Evolutionary conservation across 1,139 yeast species (phyloP), one percentile per base, ranked within the genome.

Genomic region (Scheffersomyces cryptocercus): DNA sequence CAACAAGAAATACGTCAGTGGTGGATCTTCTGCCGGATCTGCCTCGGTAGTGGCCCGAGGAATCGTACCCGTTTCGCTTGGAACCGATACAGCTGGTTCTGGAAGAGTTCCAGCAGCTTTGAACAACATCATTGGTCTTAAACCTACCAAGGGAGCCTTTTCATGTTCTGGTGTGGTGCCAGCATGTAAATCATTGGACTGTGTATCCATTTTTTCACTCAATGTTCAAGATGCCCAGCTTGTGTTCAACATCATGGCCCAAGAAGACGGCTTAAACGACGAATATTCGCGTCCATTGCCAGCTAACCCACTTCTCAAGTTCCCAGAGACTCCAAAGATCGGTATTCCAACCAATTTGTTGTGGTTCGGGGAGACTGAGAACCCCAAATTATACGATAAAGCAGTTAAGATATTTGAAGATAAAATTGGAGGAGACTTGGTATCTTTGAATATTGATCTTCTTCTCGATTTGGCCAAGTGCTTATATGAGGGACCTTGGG

Each of bases 401-500:
- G 90, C 96, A 1, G 75, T 90, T 28, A 75, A 74, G 29, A 67
- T 73, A 36, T 77, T 90, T 53, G 65, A 75, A 37, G 59, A 67
- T 26, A 58, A 76, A 13, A 84, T 87, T 33, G 88, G 85, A 32
- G 79, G 77, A 42, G 67, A 72, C 33, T 65, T 87, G 35, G 75
- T 78, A 11, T 70, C 83, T 9, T 35, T 48, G 14, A 90, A 88
- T 65, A 89, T 91, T 58, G 68, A 83, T 10, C 86, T 90, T 9
- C 74, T 93, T 39, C 70, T 87, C 49, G 87, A 85, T 38, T 75
- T 93, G 48, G 99, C 98, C n/a, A 80, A 80, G 53, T 85, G 93
- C 59, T 77, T 93, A 36, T 93, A 93, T 64, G 97, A 91, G 58
- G 99, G 99, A 44, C 88, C 98, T n/a, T 93, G 99, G 99, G 98